Evolutionary conservation across 2,329 filamentous ascomycete species (phyloP), one percentile per base, ranked within the genome.

Genomic region (Colletotrichum noveboracense): DNA sequence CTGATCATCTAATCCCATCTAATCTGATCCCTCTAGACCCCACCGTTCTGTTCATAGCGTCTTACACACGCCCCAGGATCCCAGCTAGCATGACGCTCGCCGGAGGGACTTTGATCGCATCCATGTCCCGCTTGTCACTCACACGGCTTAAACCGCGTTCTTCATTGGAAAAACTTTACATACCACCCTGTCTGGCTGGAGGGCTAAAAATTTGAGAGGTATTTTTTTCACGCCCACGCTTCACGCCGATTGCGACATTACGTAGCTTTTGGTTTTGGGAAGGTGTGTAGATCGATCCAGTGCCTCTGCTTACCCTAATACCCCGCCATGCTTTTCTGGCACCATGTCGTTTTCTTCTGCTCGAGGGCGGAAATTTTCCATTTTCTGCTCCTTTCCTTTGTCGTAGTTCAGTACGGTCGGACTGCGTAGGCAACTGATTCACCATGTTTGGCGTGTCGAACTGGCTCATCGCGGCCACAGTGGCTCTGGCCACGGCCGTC

Each of bases 1-100:
- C 72, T 71, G 72, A 74, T 74, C 67, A 74, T 74, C 72, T 71
- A 74, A 74, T 74, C 72, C 66, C 67, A 74, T 74, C 72, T 71
- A 74, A 74, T 74, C 72, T 71, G 67, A 71, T 74, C 36, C 67
- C 6, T 38, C 28, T 1, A 6, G 38, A 14, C 36, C 60, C 38
- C 68, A 52, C 38, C 38, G 30, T 52, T 28, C 30, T 52, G 12
- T 28, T 43, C 28, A 5, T 14, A 30, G 24, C 32, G 30, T 48
- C 56, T 70, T 38, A 26, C 26, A 32, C 21, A 24, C 62, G 3
- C 24, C 34, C 28, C 30, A 24, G 3, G 9, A n/a, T 28, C 58
- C 58, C 10, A 14, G 58, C 58, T 36, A 48, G 36, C 36, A n/a
- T 38, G 43, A 32, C 36, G 38, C 24, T 24, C 3, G 18, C 62